These are phyloP conservation scores for Sarocladiaceae sp. DNA, from an alignment of 2,329 filamentous ascomycete species.

Conservation along the genomic window DNA sequence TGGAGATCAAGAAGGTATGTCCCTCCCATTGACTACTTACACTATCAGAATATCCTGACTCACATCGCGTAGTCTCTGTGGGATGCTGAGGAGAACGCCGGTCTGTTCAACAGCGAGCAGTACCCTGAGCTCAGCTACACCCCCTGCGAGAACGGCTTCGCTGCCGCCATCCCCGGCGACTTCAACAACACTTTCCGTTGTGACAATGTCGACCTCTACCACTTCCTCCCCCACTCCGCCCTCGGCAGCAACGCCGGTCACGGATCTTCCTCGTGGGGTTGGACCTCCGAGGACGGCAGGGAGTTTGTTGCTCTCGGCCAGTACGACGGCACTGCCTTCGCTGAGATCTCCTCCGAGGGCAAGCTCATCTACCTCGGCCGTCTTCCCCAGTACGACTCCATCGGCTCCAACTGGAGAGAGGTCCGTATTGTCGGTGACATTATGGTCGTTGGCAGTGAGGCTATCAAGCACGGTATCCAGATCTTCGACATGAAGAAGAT, in stretches of 20 bases:
- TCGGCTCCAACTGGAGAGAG: constrained; percentile 33
- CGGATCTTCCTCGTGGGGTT: constrained; percentile 36
- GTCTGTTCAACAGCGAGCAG: constrained; percentile 27
- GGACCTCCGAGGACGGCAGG: constrained; percentile 37
- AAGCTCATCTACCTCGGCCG: constrained; percentile 39
- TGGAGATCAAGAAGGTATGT: constrained; percentile 21
- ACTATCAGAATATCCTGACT: background rate
- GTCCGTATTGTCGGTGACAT: constrained; percentile 28
- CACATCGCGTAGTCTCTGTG: constrained; percentile 23
- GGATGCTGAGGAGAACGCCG: constrained; percentile 27
- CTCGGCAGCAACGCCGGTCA: constrained; percentile 39
- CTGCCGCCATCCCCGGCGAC: constrained; percentile 39
- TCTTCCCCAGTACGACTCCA: constrained; percentile 30
- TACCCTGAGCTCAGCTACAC: constrained; percentile 34
- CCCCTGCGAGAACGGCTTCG: constrained; percentile 37
- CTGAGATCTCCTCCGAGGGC: constrained; percentile 36
- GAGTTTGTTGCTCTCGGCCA: constrained; percentile 42
- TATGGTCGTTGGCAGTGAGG: constrained; percentile 32
- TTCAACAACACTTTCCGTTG: constrained; percentile 43
- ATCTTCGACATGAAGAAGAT: constrained; percentile 59
- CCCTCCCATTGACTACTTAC: too few species aligned
- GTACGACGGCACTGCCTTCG: constrained; percentile 40
- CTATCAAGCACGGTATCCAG: constrained; percentile 49
- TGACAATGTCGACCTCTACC: constrained; percentile 47
- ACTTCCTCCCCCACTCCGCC: constrained; percentile 49